Base-by-base conservation (phyloP, 805 yeast species). In the Ogataea pignaliae region DNA sequence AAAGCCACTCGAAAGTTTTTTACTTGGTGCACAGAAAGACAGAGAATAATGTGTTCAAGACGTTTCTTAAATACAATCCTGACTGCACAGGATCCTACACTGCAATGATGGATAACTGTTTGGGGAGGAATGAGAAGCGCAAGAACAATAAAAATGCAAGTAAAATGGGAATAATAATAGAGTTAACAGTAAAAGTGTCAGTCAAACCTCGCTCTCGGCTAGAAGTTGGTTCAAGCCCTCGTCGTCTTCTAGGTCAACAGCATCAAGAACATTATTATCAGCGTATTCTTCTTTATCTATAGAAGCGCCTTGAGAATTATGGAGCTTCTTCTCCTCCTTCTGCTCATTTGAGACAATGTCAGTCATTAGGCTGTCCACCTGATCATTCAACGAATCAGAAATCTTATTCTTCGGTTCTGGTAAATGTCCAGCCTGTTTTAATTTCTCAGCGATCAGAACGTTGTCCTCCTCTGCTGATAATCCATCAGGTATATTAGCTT, bases 361-460 rank as follows among this genome's bases (percentile, higher is more conserved):
- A 7, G 26, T 5, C 26, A 21, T 21, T 21, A 21, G 26, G 26
- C 26, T 21, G 26, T 21, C 52, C 6, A 46, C 54, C 41, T 60
- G 64, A n/a, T 58, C 56, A 41, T 55, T 49, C 30, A 59, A 42
- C 3, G 64, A 56, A 35, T 61, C 56, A 10, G 62, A 56, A 30
- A 55, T 51, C 9, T 58, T 59, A 32, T 52, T 53, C 29, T 57
- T 57, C 8, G 63, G 52, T 3, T 38, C 40, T 9, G 62, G 63
- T 7, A 56, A 41, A 43, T 51, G 51, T 17, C 59, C 59, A 10
- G 50, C 43, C 18, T 47, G 49, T 18, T 53, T 58, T 39, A 54
- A 34, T 5, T 46, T 52, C 3, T 55, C 59, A 8, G 63, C 64
- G 41, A 59, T 55, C 10, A 36, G 42, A 34, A 50, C 51, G 30